Evolutionary conservation across 495 filamentous ascomycete species (phyloP).

Genomic region (Penicillium daleae): DNA sequence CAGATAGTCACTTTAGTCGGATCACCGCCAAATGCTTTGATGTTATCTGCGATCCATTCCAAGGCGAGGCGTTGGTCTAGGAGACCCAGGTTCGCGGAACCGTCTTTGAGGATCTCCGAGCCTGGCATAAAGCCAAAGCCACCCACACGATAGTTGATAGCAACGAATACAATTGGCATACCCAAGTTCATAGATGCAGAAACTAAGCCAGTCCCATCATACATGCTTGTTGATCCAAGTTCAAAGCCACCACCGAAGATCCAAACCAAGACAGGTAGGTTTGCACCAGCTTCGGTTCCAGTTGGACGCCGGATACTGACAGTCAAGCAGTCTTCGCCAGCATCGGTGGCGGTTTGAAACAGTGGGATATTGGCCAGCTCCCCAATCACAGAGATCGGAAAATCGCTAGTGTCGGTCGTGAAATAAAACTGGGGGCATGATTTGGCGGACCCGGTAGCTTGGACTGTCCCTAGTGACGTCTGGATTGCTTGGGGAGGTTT

Average conservation of each 20-base stretch:
- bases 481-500: conserved; percentile 59
- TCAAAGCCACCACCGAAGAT: conserved; percentile 72
- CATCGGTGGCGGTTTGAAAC: conserved; percentile 50
- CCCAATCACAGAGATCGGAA: conserved; percentile 51
- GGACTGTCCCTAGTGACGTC: conserved; percentile 49
- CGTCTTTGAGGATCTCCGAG: conserved; percentile 67
- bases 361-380: conserved; percentile 58
- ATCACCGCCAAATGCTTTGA: conserved; percentile 59
- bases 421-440: conserved; percentile 59
- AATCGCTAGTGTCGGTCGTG: conserved; percentile 43
- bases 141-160: conserved; percentile 78
- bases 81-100: conserved; percentile 58
- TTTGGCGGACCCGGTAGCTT: conserved; percentile 52
- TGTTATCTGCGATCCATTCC: conserved; percentile 59
- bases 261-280: conserved; percentile 68
- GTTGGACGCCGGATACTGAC: conserved; percentile 66
- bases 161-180: conserved; percentile 71
- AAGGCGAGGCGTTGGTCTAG: conserved; percentile 57
- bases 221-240: conserved; percentile 60
- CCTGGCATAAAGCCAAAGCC: conserved; percentile 74
- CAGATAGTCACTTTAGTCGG: conserved; percentile 70
- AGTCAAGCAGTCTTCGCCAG: conserved; percentile 68
- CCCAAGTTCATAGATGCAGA: conserved; percentile 52
- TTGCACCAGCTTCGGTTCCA: conserved; percentile 55
- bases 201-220: conserved; percentile 61